These are phyloP conservation scores for Solanum hybrid DNA, from an alignment of 305 asterid species.

Conservation along the genomic window DNA sequence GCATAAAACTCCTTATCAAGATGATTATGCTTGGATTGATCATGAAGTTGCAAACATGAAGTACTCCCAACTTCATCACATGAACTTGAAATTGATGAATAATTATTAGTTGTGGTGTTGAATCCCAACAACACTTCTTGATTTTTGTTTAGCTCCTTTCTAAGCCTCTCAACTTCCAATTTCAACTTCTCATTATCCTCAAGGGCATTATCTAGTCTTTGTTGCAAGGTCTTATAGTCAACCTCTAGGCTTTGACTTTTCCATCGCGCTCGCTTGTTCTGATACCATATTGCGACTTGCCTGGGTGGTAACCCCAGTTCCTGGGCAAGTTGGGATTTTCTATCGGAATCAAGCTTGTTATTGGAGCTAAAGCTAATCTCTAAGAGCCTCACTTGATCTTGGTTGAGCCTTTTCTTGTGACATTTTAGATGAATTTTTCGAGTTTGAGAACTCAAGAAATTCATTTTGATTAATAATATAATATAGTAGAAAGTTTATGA, in stretches of 20 bases:
- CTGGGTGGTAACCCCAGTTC: constrained; percentile 55
- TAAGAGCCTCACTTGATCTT: constrained; percentile 50
- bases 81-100: constrained; percentile 53
- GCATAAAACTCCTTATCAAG: constrained; percentile 48
- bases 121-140: constrained; percentile 32
- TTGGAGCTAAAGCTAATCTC: constrained; percentile 49
- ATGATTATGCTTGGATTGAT: constrained; percentile 1
- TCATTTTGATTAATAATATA: constrained; percentile 14
- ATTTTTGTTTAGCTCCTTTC: constrained; percentile 43
- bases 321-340: constrained; percentile 55
- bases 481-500: neutral
- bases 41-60: constrained; percentile 36
- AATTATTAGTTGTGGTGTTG: constrained; percentile 15
- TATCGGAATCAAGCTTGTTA: constrained; percentile 63
- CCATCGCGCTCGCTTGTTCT: constrained; percentile 75
- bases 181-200: constrained; percentile 44
- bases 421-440: constrained; percentile 19
- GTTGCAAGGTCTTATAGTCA: constrained; percentile 49
- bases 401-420: constrained; percentile 47
- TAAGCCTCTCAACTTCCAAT: constrained; percentile 39
- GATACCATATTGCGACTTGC: constrained; percentile 73
- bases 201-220: constrained; percentile 30
- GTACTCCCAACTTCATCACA: constrained; percentile 65
- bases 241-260: constrained; percentile 59
- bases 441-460: constrained; percentile 12